phyloP scores from a whole-genome alignment of 495 filamentous ascomycete genomes.

The Penicillium canariense region DNA sequence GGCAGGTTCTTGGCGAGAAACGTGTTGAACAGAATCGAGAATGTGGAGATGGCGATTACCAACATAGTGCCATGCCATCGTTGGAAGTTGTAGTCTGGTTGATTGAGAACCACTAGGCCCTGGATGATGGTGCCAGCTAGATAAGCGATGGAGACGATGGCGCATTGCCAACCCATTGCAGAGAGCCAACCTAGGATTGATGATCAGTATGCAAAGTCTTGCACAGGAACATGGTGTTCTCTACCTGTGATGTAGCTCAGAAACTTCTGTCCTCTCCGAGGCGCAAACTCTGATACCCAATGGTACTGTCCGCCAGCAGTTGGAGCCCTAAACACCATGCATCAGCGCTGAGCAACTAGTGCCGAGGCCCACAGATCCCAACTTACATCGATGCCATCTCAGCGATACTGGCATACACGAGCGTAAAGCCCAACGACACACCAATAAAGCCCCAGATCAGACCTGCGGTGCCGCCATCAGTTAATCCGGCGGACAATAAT shows the following conservation, averaged over 20 bases:
- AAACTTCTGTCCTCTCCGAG: constrained; percentile 51
- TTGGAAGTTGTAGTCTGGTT: constrained; percentile 44
- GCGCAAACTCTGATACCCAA: constrained; percentile 61
- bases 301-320: constrained; percentile 54
- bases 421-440: constrained; percentile 44
- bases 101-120: constrained; percentile 54
- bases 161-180: constrained; percentile 59
- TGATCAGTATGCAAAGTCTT: neutral
- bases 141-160: constrained; percentile 52
- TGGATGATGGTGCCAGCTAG: constrained; percentile 59
- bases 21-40: constrained; percentile 57
- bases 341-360: neutral
- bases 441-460: constrained; percentile 57
- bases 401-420: constrained; percentile 51
- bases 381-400: constrained; percentile 58
- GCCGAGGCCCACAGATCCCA: neutral
- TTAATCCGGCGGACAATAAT: constrained; percentile 43
- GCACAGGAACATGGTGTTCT: too few species aligned
- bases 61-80: constrained; percentile 63
- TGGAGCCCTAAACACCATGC: constrained; percentile 33
- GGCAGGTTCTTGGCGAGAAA: constrained; percentile 52
- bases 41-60: constrained; percentile 47
- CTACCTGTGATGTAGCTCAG: constrained; percentile 61
- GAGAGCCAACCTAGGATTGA: constrained; percentile 54
- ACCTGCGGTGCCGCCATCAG: constrained; percentile 55